Evolutionary conservation across 2,329 filamentous ascomycete genomes (phyloP).

Genomic region (Cladobotryum protrusum): DNA sequence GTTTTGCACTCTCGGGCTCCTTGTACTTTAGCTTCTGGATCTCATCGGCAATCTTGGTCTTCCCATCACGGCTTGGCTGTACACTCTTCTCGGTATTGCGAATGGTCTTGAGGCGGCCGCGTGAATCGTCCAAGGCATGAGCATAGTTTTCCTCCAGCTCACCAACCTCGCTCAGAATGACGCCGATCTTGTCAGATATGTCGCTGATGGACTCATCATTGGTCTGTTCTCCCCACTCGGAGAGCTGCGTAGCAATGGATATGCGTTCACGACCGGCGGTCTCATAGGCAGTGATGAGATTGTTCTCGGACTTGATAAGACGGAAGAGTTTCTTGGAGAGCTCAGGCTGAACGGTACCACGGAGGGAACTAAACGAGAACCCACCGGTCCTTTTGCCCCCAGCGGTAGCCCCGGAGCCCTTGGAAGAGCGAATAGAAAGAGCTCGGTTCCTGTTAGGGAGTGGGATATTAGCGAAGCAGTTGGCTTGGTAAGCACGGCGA

Average conservation of each 20-base stretch:
- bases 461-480: conserved; percentile 21
- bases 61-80: conserved; percentile 82
- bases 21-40: conserved; percentile 88
- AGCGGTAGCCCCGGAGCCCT: conserved; percentile 29
- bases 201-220: conserved; percentile 82
- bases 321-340: conserved; percentile 83
- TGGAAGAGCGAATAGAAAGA: conserved; percentile 65
- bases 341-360: conserved; percentile 78
- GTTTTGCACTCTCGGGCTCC: conserved; percentile 75
- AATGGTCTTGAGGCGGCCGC: conserved; percentile 79
- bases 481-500: conserved; percentile 6
- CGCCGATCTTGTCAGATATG: conserved; percentile 91
- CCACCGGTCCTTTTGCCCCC: conserved; percentile 28
- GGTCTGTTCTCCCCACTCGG: conserved; percentile 93
- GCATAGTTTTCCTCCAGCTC: conserved; percentile 90
- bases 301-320: conserved; percentile 93
- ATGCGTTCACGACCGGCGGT: conserved; percentile 76
- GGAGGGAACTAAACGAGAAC: conserved; percentile 82
- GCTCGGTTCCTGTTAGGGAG: conserved; percentile 58
- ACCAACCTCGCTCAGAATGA: conserved; percentile 84
- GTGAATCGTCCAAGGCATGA: conserved; percentile 78
- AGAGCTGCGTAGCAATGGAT: conserved; percentile 81
- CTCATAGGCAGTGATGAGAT: conserved; percentile 78
- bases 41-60: conserved; percentile 84
- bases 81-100: conserved; percentile 94